A percentile compares a stretch with the other conserved stretches of the same genome.
These are phyloP conservation scores for Acmispon strigosus DNA, from an alignment of 306 rosid species.

Conservation along the genomic window DNA sequence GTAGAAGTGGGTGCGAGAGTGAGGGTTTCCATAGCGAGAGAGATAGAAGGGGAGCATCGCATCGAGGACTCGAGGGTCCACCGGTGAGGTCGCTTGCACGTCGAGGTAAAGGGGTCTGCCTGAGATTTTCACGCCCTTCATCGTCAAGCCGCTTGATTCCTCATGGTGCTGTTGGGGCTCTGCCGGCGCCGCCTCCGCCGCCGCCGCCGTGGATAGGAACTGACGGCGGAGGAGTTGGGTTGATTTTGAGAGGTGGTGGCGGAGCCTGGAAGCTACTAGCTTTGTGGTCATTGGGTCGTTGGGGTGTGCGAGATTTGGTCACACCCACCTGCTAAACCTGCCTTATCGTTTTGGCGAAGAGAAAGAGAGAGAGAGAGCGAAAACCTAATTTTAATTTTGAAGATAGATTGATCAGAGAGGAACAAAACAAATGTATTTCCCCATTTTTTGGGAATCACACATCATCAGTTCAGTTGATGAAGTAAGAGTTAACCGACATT, in stretches of 20 bases:
- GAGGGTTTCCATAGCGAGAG: slow-evolving; percentile 78
- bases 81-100: slow-evolving; percentile 83
- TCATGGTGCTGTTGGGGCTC: slow-evolving; percentile 18
- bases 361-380: too few species aligned
- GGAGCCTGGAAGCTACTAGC: slow-evolving; percentile 48
- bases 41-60: slow-evolving; percentile 78
- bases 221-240: slow-evolving; percentile 4
- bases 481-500: too few species aligned
- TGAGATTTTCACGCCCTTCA: slow-evolving; percentile 77
- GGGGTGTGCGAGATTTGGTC: background rate
- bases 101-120: slow-evolving; percentile 86
- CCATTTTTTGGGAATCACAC: too few species aligned
- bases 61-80: slow-evolving; percentile 90
- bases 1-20: slow-evolving; percentile 80
- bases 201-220: slow-evolving; percentile 5
- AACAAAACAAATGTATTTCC: too few species aligned
- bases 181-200: background rate
- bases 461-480: too few species aligned
- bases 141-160: slow-evolving; percentile 45
- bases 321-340: background rate
- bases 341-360: background rate
- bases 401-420: too few species aligned
- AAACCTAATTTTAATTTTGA: too few species aligned
- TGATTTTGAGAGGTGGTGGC: slow-evolving; percentile 23
- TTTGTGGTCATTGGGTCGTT: slow-evolving; percentile 46